phyloP scores from a whole-genome alignment of 2,329 filamentous ascomycete species.

The Podosphaera leucotricha region DNA sequence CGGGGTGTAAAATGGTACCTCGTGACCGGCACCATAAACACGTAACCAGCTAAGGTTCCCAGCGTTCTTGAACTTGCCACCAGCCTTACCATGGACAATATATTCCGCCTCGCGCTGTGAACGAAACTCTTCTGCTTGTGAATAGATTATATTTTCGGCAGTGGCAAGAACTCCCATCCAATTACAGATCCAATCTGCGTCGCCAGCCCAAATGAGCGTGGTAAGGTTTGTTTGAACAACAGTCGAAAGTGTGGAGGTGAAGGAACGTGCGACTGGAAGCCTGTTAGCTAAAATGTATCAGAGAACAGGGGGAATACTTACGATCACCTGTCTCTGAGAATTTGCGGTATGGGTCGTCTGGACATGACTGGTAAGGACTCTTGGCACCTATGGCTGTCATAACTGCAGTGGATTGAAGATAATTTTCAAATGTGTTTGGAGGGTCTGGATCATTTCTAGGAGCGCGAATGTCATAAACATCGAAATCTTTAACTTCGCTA shows the following conservation, averaged over 20 bases:
- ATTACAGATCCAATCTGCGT: conserved; percentile 31
- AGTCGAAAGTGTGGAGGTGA: conserved; percentile 20
- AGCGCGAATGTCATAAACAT: conserved; percentile 13
- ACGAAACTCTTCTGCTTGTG: conserved; percentile 19
- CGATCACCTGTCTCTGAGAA: conserved; percentile 21
- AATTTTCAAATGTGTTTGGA: conserved; percentile 18
- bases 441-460: conserved; percentile 16
- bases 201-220: conserved; percentile 30
- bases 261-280: conserved; percentile 18
- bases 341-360: conserved; percentile 16
- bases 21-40: conserved; percentile 23
- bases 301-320: conserved; percentile 3
- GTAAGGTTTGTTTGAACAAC: conserved; percentile 25
- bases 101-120: conserved; percentile 19
- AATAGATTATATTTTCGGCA: conserved; percentile 23
- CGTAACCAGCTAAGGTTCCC: conserved; percentile 26
- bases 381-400: conserved; percentile 23
- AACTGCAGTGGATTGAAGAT: conserved; percentile 18
- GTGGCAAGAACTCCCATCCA: conserved; percentile 27
- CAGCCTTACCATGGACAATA: conserved; percentile 23
- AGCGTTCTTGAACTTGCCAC: conserved; percentile 26
- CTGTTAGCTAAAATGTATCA: conserved; percentile 6
- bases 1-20: conserved; percentile 17
- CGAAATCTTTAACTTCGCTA: conserved; percentile 11
- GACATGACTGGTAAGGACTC: conserved; percentile 20